Evolutionary conservation across 179 eudicot genomes (phyloP), one percentile per base, ranked within the genome.

Genomic region (Silene coronaria): DNA sequence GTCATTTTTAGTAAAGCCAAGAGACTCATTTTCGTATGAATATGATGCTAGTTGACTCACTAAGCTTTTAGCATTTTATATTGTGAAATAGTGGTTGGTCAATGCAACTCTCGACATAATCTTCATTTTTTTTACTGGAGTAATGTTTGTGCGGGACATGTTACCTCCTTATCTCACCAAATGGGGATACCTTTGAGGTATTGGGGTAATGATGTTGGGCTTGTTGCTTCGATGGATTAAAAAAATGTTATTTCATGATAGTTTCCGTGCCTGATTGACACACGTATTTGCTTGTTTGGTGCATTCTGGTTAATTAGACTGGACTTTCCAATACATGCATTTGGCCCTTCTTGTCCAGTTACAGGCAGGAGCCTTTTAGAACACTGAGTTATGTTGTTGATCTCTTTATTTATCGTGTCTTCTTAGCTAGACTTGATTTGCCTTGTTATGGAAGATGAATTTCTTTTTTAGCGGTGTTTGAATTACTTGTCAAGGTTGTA

Each of bases 391-490:
- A 13, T 65, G 17, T 65, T 65, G 45, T 14, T 32, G 45, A 65
- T 32, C 23, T 16, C 69, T 30, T 65, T 65, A 34, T 36, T 42
- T 23, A 60, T 51, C 17, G 24, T 83, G 59, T 67, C 51, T 77
- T 27, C 61, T 70, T 72, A 16, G n/a, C 48, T 80, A 6, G 9
- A 13, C 45, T 61, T 45, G 6, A 19, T 67, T 59, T 67, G 67
- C 13, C 73, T 8, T 42, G 45, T 48, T 30, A 24, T 63, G 65
- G 61, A 12, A 62, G 71, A 26, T 42, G 12, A 4, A 24, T 74
- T 14, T 71, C 75, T 71, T 17, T 53, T 51, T 55, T 58, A 71
- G 45, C 7, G 27, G 45, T 66, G 21, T 17, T 16, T 76, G 32
- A 14, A 53, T 58, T n/a, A 36, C 60, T 28, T 36, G 55, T 21